A percentile compares a stretch with the other conserved stretches of the same genome.
phyloP scores from a whole-genome alignment of 495 filamentous ascomycete genomes.

The Penicillium egyptiacum region DNA sequence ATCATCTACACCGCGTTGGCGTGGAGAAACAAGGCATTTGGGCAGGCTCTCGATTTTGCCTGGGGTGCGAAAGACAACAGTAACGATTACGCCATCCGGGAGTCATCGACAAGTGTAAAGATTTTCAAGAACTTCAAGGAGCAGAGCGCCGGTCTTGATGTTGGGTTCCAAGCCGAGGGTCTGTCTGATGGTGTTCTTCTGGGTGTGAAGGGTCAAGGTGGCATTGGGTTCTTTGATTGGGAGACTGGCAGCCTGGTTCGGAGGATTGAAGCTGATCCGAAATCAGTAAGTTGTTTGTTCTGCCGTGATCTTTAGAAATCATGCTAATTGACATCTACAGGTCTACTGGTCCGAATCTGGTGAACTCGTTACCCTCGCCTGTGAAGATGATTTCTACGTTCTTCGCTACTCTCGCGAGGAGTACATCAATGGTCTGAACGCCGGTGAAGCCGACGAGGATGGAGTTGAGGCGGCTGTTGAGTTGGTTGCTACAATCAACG shows the following conservation, averaged over 20 bases:
- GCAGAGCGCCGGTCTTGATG: slow-evolving; percentile 82
- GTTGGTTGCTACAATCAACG: slow-evolving; percentile 90
- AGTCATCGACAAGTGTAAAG: slow-evolving; percentile 90
- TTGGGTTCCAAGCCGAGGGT: slow-evolving; percentile 94
- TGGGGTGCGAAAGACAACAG: slow-evolving; percentile 98
- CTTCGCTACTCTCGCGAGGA: slow-evolving; percentile 86
- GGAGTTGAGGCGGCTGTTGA: slow-evolving; percentile 98
- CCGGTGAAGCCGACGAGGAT: slow-evolving; percentile 85
- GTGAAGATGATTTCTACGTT: slow-evolving; percentile 94
- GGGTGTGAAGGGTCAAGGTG: slow-evolving; percentile 91
- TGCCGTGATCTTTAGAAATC: slow-evolving; percentile 10
- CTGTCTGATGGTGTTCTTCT: slow-evolving; percentile 87
- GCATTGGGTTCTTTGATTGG: slow-evolving; percentile 97
- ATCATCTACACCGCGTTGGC: slow-evolving; percentile 98
- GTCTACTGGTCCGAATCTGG: slow-evolving; percentile 98
- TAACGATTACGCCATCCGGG: slow-evolving; percentile 96
- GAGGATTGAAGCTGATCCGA: slow-evolving; percentile 94
- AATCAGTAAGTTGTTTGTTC: slow-evolving; percentile 50
- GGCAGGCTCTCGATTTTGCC: slow-evolving; percentile 90
- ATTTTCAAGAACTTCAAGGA: slow-evolving; percentile 98
- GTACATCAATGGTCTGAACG: slow-evolving; percentile 77
- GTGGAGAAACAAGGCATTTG: slow-evolving; percentile 97
- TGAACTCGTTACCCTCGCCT: slow-evolving; percentile 88
- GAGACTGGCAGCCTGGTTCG: slow-evolving; percentile 83
- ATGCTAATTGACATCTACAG: slow-evolving; percentile 37